Base-by-base conservation (phyloP, 345 rosid genomes). In the Gossypium herbaceum region DNA sequence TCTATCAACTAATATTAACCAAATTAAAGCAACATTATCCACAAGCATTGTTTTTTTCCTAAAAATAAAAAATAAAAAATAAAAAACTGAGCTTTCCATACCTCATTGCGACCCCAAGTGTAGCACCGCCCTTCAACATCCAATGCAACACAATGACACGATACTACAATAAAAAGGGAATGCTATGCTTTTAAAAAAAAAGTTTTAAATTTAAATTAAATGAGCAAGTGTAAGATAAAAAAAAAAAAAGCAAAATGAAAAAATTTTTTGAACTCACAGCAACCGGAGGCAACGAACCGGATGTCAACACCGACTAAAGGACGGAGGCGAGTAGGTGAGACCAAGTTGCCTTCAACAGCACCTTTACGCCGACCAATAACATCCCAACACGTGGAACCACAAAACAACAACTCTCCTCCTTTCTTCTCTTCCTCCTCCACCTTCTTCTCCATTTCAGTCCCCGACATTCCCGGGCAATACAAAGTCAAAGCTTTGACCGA, bases 71-170 rank as follows among this genome's bases (percentile, higher is more conserved):
- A 61, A 22, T 1, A 64, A 62, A 13, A 10, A 11, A 56, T 64
- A 50, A 61, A 61, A 3, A 67, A 24, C 13, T 17, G 59, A 75
- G 61, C 34, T 29, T 39, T 77, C 52, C 84, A 76, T 81, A 79
- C 99, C 91, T 95, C 99, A 77, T 95, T 95, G 47, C 97, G 94
- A 34, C 99, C 99, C 99, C 98, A 95, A 1, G 99, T 93, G 69
- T 90, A 95, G 82, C 97, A 93, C 76, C 96, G 91, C 74, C 98
- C 98, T 81, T 89, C 93, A 72, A 86, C 92, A 75, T 95, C 98
- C 85, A 95, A 80, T 1, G 99, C 99, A 82, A 95, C 98, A 69
- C 98, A 95, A 80, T 95, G 99, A 80, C 97, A 95, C 0, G 99
- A 91, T 11, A 86, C 98, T 95, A 76, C 80, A 50, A 79, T 41